phyloP scores from a whole-genome alignment of 805 yeast genomes.

The Zygoascus tannicola region DNA sequence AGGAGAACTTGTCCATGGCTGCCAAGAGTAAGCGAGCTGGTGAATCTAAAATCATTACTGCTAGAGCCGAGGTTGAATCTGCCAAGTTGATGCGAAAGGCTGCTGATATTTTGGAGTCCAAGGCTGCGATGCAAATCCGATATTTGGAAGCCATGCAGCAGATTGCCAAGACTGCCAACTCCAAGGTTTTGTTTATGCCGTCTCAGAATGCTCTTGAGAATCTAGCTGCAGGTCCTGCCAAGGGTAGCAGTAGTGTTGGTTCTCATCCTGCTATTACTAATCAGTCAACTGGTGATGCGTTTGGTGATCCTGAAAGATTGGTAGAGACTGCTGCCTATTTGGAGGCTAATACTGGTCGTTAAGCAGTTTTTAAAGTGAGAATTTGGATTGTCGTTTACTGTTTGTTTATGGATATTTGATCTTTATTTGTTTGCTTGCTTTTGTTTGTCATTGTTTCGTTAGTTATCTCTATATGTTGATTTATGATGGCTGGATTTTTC shows the following conservation, averaged over 20 bases:
- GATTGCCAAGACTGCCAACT: constrained; percentile 52
- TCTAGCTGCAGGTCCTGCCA: constrained; percentile 12
- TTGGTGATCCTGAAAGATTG: constrained; percentile 1
- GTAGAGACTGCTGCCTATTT: constrained; percentile 10
- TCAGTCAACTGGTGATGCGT: constrained; percentile 1
- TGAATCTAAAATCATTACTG: constrained; percentile 65
- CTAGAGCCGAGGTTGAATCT: constrained; percentile 66
- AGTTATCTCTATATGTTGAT: too few species aligned
- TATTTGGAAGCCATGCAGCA: constrained; percentile 70
- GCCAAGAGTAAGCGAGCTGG: constrained; percentile 71
- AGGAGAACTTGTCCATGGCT: constrained; percentile 57
- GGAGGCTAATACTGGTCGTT: too few species aligned
- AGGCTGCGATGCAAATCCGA: constrained; percentile 71
- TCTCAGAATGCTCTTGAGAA: constrained; percentile 34
- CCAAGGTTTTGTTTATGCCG: constrained; percentile 73
- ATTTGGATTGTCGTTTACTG: too few species aligned
- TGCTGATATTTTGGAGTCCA: constrained; percentile 63
- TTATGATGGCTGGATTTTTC: too few species aligned
- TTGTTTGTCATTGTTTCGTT: too few species aligned
- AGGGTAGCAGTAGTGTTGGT: constrained; percentile 6
- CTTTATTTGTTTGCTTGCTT: too few species aligned
- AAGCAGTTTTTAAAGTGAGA: too few species aligned
- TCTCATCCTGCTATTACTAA: background rate
- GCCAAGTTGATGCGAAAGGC: constrained; percentile 73
- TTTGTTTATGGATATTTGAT: too few species aligned